Percentiles rank a stretch among this genome's conserved stretches.
phyloP scores from a whole-genome alignment of 2,329 filamentous ascomycete species.

The Neofusicoccum kwambonambiense region DNA sequence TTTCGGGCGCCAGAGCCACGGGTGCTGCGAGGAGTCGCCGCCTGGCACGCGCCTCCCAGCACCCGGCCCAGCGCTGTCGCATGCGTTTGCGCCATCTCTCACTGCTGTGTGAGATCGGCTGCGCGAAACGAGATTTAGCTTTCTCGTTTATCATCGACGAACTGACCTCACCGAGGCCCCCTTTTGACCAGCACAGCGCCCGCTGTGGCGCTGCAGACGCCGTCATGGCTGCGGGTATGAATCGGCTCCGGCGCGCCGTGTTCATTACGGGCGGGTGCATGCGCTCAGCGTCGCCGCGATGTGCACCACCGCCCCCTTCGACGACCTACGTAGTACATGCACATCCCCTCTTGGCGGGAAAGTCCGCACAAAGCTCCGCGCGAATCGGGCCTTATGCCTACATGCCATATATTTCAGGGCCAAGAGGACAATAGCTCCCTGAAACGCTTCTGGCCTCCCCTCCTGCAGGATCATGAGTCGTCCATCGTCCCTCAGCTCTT shows the following conservation, averaged over 20 bases:
- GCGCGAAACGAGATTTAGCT: constrained; percentile 5
- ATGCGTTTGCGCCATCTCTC: neutral
- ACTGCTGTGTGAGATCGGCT: neutral
- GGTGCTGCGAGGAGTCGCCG: neutral
- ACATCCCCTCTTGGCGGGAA: neutral
- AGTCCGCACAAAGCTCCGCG: constrained; percentile 3
- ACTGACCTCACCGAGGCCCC: neutral
- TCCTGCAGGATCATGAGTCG: neutral
- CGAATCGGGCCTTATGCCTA: neutral
- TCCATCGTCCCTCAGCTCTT: neutral
- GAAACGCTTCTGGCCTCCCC: neutral
- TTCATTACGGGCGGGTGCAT: neutral
- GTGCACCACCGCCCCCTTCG: neutral
- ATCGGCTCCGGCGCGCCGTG: neutral
- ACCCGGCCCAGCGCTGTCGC: neutral
- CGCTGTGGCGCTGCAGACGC: neutral
- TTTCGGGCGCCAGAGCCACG: neutral
- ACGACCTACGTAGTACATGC: neutral
- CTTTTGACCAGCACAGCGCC: neutral
- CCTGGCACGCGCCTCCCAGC: constrained; percentile 1
- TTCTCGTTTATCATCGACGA: neutral
- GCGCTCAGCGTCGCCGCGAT: neutral
- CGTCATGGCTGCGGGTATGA: neutral
- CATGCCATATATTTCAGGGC: neutral
- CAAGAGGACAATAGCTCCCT: neutral